phyloP scores from a whole-genome alignment of 345 rosid genomes.

The Alliaria petiolata region DNA sequence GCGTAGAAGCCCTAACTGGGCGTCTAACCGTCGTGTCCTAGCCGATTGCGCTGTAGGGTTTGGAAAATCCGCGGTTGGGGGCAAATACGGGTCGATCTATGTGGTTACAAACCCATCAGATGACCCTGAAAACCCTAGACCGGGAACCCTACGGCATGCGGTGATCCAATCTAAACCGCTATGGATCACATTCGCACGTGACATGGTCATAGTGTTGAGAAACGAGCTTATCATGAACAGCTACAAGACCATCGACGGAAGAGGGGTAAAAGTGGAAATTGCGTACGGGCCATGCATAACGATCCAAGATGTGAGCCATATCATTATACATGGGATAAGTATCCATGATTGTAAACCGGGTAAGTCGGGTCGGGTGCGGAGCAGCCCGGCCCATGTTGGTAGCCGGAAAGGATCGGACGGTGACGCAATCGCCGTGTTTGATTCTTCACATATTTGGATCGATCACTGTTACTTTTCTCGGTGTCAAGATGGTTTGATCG shows the following conservation, averaged over 20 bases:
- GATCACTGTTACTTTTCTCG: constrained; percentile 77
- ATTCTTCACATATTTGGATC: constrained; percentile 76
- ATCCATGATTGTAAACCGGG: constrained; percentile 83
- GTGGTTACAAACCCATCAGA: constrained; percentile 59
- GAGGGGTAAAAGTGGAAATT: constrained; percentile 81
- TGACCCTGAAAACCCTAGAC: constrained; percentile 65
- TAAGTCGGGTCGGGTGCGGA: constrained; percentile 38
- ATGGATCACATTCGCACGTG: constrained; percentile 77
- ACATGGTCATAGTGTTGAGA: constrained; percentile 69
- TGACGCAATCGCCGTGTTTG: constrained; percentile 66
- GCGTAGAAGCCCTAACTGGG: constrained; percentile 69
- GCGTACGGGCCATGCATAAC: constrained; percentile 82
- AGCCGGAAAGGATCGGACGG: constrained; percentile 69
- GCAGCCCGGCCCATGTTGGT: constrained; percentile 42
- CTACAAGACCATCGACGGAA: constrained; percentile 85
- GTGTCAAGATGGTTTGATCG: constrained; percentile 74
- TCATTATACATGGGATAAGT: constrained; percentile 85
- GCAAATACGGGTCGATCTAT: constrained; percentile 70
- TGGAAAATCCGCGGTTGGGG: constrained; percentile 64
- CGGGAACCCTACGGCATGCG: constrained; percentile 70
- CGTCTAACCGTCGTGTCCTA: constrained; percentile 52
- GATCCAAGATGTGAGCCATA: constrained; percentile 60
- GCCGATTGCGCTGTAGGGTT: constrained; percentile 82
- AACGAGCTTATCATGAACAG: constrained; percentile 89
- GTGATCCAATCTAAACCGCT: constrained; percentile 67